Conservation (phyloP, 768 basidiomycete species). For the Amyloporia xantha region DNA sequence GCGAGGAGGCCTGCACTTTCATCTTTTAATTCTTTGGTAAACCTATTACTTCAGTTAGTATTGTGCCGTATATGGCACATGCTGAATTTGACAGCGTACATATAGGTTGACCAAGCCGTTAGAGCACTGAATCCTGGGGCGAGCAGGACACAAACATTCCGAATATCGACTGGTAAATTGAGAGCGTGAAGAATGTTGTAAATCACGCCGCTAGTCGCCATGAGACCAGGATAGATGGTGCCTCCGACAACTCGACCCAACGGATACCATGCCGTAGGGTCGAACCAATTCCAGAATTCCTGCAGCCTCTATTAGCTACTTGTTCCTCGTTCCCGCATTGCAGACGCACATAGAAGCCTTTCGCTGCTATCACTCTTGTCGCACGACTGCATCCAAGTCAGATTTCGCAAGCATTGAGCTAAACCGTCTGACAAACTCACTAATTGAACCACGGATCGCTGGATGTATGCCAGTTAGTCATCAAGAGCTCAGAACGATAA, state of each 20-base stretch:
- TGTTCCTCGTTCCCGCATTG: neutral
- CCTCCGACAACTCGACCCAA: slow-evolving; percentile 97
- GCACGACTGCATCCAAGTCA: slow-evolving; percentile 61
- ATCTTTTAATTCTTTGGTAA: slow-evolving; percentile 95
- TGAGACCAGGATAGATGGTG: slow-evolving; percentile 96
- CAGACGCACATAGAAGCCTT: slow-evolving; percentile 88
- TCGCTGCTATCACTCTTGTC: slow-evolving; percentile 79
- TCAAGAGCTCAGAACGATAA: neutral
- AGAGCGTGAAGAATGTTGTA: slow-evolving; percentile 84
- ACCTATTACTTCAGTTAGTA: slow-evolving; percentile 51
- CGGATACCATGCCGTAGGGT: slow-evolving; percentile 99
- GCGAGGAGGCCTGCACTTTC: slow-evolving; percentile 94
- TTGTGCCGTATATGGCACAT: too few species aligned
- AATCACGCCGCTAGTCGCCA: slow-evolving; percentile 97
- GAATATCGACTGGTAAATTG: slow-evolving; percentile 94
- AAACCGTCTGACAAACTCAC: slow-evolving; percentile 46
- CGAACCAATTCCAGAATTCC: slow-evolving; percentile 99
- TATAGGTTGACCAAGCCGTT: slow-evolving; percentile 95
- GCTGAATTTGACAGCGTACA: slow-evolving; percentile 46
- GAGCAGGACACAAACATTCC: slow-evolving; percentile 93
- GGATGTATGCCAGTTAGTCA: neutral
- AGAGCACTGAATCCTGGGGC: slow-evolving; percentile 96
- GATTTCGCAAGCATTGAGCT: neutral
- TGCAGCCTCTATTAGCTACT: slow-evolving; percentile 26
- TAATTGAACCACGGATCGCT: slow-evolving; percentile 99